Conservation (phyloP, 352 stramenopile species). For the Detonula confervacea region DNA sequence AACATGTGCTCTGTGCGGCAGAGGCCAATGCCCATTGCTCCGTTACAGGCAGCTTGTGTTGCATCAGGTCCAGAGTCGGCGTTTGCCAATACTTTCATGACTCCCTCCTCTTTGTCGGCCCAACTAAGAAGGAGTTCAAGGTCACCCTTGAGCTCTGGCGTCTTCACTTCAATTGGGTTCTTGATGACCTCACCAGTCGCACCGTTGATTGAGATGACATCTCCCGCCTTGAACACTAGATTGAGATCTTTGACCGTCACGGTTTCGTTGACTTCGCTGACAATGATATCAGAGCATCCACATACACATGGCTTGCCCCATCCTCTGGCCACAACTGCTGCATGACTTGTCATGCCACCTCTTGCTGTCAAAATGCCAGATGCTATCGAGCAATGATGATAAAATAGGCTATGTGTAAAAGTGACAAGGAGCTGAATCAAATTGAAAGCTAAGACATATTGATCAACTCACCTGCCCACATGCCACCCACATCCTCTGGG, state of each 20-base stretch:
- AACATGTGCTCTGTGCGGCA: slow-evolving; percentile 88
- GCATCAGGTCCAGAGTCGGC: slow-evolving; percentile 83
- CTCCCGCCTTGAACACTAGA: slow-evolving; percentile 72
- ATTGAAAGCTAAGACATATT: not conserved
- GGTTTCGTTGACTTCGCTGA: slow-evolving; percentile 74
- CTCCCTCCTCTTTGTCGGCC: slow-evolving; percentile 75
- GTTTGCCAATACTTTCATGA: slow-evolving; percentile 84
- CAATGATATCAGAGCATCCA: slow-evolving; percentile 76
- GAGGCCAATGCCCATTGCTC: slow-evolving; percentile 83
- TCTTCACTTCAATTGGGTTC: slow-evolving; percentile 63
- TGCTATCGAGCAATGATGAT: slow-evolving; percentile 13
- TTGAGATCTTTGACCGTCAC: slow-evolving; percentile 67
- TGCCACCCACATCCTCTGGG: slow-evolving; percentile 87
- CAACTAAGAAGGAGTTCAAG: slow-evolving; percentile 77
- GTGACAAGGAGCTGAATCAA: not conserved
- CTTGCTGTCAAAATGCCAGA: slow-evolving; percentile 83
- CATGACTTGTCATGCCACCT: slow-evolving; percentile 85
- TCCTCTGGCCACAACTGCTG: slow-evolving; percentile 85
- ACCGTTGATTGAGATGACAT: slow-evolving; percentile 79
- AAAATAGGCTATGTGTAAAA: not conserved
- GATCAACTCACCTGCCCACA: slow-evolving; percentile 76
- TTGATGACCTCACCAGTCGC: slow-evolving; percentile 73
- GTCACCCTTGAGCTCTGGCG: slow-evolving; percentile 52
- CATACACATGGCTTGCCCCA: slow-evolving; percentile 87
- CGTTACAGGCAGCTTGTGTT: slow-evolving; percentile 73